Base-by-base conservation (phyloP, 139 green algal species). In the Asterochloris sp. region DNA sequence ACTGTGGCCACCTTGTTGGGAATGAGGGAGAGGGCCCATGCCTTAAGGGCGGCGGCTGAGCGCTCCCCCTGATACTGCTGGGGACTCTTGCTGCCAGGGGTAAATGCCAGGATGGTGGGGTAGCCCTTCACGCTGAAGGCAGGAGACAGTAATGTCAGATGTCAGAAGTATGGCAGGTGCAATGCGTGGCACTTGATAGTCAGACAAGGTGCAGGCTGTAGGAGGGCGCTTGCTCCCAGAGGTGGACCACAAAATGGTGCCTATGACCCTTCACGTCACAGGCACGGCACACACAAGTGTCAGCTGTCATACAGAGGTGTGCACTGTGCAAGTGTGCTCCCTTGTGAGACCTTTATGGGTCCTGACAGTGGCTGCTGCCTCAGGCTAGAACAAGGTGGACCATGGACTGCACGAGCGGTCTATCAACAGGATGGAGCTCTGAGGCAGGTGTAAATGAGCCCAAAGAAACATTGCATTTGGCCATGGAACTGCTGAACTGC, bases 21-120 rank as follows among this genome's bases (percentile, higher is more conserved):
- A 0, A 98, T 85, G 12, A 96, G 89, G 0, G 24, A 62, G 15
- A 96, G 82, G 0, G 87, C 93, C 91, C 90, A 97, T 75, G 91
- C 87, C 27, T 84, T 90, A 62, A 98, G 74, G 14, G 84, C 82
- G 29, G 77, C 73, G 13, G 91, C 87, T 24, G 83, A 89, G 17
- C 93, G 87, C 14, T 95, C 91, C 11, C 94, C 94, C 0, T 88
- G 75, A 82, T 95, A 97, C 12, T 93, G 87, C 0, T 84, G n/a
- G 38, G 38, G 38, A 6, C 38, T 54, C 73, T 87, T 84, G 76
- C 85, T 28, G 73, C 84, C 83, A 67, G 88, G 84, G 61, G 92
- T 75, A 14, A 92, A 89, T 10, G 90, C 91, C 83, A 95, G 95
- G 86, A 98, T 94, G 16, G 93, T 95, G 9, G 94, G 94, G 82